phyloP scores from a whole-genome alignment of 1,284 basidiomycete species.

The Xerocomus amazonicus region DNA sequence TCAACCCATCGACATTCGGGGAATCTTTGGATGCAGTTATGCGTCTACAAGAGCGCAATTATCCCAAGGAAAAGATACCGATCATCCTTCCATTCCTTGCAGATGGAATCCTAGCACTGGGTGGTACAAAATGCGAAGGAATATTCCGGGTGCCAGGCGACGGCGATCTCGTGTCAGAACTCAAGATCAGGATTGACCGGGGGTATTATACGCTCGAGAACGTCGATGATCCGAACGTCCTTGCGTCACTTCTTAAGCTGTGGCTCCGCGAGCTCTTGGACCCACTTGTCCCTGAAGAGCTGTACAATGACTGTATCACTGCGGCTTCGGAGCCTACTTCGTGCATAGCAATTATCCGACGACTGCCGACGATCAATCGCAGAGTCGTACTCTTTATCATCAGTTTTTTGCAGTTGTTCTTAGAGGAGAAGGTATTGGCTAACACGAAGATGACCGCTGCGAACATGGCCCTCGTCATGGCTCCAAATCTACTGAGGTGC shows the following conservation, averaged over 20 bases:
- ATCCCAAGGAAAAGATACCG: slow-evolving; percentile 80
- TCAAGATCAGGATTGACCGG: slow-evolving; percentile 84
- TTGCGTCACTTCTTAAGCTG: slow-evolving; percentile 84
- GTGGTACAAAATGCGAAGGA: slow-evolving; percentile 80
- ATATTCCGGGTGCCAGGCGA: slow-evolving; percentile 92
- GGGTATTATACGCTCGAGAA: slow-evolving; percentile 87
- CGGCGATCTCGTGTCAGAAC: slow-evolving; percentile 76
- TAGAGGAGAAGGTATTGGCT: slow-evolving; percentile 67
- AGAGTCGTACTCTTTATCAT: slow-evolving; percentile 83
- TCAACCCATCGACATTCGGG: slow-evolving; percentile 90
- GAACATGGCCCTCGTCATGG: slow-evolving; percentile 80
- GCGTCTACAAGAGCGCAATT: slow-evolving; percentile 78
- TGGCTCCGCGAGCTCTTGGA: slow-evolving; percentile 90
- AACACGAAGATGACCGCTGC: slow-evolving; percentile 85
- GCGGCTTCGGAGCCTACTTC: slow-evolving; percentile 62
- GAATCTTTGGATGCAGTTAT: slow-evolving; percentile 83
- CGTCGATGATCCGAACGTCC: slow-evolving; percentile 84
- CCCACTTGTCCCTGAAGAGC: slow-evolving; percentile 81
- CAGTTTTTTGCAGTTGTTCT: slow-evolving; percentile 86
- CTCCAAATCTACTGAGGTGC: slow-evolving; percentile 83
- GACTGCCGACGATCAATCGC: slow-evolving; percentile 79
- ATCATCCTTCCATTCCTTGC: slow-evolving; percentile 90
- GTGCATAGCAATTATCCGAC: slow-evolving; percentile 70
- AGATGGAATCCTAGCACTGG: slow-evolving; percentile 84
- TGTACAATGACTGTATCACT: slow-evolving; percentile 84